Conservation (phyloP, 1,139 yeast genomes). For the Blastobotrys malaysiensis region DNA sequence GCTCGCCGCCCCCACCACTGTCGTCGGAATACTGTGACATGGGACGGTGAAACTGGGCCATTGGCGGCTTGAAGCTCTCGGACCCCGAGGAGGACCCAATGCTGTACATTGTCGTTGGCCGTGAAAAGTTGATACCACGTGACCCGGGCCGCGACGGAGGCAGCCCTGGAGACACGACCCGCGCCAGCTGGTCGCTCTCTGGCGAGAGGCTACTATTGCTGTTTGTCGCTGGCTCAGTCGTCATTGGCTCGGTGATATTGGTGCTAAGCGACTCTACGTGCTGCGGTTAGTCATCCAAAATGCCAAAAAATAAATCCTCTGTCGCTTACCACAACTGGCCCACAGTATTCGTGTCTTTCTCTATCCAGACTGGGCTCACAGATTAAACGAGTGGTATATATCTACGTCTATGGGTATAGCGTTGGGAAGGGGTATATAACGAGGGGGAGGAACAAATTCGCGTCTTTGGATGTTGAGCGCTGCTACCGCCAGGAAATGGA, state of each 20-base stretch:
- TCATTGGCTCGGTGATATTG: not conserved
- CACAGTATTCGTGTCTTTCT: not conserved
- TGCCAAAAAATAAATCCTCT: not conserved
- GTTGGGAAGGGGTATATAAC: not conserved
- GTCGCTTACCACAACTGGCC: not conserved
- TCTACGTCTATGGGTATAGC: not conserved
- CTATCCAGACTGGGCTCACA: not conserved
- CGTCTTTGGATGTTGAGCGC: not conserved
- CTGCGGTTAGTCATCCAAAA: not conserved
- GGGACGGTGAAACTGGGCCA: not conserved
- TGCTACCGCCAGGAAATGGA: not conserved
- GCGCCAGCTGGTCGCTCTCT: not conserved
- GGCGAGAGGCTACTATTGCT: not conserved
- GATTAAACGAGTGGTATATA: not conserved
- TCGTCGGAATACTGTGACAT: not conserved
- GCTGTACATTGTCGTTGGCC: slow-evolving; percentile 24
- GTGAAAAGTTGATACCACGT: slow-evolving; percentile 21
- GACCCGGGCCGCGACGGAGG: slow-evolving; percentile 14
- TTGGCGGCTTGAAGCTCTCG: not conserved
- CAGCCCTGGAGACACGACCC: not conserved
- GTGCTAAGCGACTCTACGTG: too few species aligned
- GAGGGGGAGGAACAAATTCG: not conserved
- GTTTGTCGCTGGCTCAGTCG: not conserved
- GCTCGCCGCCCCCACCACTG: not conserved
- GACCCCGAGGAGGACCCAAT: slow-evolving; percentile 6